phyloP scores from a whole-genome alignment of 805 yeast species.

The Henningerozyma blattae region DNA sequence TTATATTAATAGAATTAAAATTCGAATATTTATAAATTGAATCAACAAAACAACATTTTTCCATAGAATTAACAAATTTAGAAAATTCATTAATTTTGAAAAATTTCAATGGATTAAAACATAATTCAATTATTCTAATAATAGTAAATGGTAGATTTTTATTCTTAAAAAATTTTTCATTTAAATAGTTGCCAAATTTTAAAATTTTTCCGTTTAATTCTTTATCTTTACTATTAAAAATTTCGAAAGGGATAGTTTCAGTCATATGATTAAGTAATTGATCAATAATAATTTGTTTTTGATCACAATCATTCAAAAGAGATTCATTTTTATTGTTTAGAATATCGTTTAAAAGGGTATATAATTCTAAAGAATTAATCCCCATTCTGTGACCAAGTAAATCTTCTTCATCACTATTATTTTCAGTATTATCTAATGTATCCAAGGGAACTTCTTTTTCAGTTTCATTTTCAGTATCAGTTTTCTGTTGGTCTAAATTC shows the following conservation, averaged over 20 bases:
- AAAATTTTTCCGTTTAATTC: slow-evolving; percentile 3
- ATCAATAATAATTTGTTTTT: slow-evolving; percentile 10
- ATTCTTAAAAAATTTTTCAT: slow-evolving; percentile 8
- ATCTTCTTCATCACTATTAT: background rate
- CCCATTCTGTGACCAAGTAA: background rate
- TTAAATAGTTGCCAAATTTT: slow-evolving; percentile 7
- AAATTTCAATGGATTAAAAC: slow-evolving; percentile 33
- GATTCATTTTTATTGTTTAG: slow-evolving; percentile 8
- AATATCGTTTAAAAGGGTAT: slow-evolving; percentile 5
- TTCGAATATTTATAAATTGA: background rate
- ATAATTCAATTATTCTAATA: slow-evolving; percentile 34
- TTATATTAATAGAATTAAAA: background rate
- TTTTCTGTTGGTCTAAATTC: too few relatives aligned
- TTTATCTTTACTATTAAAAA: slow-evolving; percentile 6
- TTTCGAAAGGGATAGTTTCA: slow-evolving; percentile 16
- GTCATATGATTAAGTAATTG: slow-evolving; percentile 12
- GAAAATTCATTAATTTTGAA: slow-evolving; percentile 22
- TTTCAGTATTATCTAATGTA: background rate
- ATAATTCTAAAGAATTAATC: background rate
- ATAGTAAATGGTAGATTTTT: slow-evolving; percentile 36
- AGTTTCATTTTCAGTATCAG: too few relatives aligned
- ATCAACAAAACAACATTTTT: slow-evolving; percentile 17
- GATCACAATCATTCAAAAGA: slow-evolving; percentile 4
- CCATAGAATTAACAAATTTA: slow-evolving; percentile 36
- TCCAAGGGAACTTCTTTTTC: background rate